phyloP scores from a whole-genome alignment of 345 rosid species.

The Arabis hirsuta region DNA sequence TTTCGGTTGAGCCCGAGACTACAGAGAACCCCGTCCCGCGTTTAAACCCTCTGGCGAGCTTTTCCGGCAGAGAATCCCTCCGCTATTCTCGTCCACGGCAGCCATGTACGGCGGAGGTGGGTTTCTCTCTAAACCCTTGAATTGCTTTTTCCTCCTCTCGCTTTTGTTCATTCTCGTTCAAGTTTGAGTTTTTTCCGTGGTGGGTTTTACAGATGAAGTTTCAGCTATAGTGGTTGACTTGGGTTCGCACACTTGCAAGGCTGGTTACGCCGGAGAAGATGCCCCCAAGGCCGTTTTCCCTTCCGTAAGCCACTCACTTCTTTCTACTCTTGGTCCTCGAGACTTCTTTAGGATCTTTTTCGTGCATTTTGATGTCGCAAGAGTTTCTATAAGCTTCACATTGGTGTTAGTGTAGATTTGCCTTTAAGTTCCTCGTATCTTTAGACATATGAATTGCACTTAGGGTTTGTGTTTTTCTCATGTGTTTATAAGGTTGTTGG shows the following conservation, averaged over 20 bases:
- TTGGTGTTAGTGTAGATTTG: constrained; percentile 13
- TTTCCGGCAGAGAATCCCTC: constrained; percentile 28
- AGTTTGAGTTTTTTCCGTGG: constrained; percentile 13
- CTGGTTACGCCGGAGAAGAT: constrained; percentile 99
- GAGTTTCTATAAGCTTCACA: constrained; percentile 14
- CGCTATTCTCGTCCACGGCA: constrained; percentile 27
- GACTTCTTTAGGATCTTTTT: constrained; percentile 47
- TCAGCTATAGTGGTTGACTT: constrained; percentile 98
- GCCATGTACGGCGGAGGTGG: constrained; percentile 97
- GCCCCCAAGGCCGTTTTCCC: constrained; percentile 99
- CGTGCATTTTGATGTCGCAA: constrained; percentile 1
- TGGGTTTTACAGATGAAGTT: constrained; percentile 79
- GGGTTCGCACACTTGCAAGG: constrained; percentile 98
- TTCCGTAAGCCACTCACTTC: constrained; percentile 58
- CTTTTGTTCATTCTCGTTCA: neutral
- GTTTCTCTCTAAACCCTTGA: constrained; percentile 36
- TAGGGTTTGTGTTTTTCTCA: constrained; percentile 27
- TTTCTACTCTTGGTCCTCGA: neutral
- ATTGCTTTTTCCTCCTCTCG: constrained; percentile 3
- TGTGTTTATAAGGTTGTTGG: constrained; percentile 80
- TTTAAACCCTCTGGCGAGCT: constrained; percentile 32
- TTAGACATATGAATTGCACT: constrained; percentile 16
- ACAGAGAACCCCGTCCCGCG: constrained; percentile 5
- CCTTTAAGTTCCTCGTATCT: neutral
- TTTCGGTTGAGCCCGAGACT: constrained; percentile 1